Percentiles rank a stretch among this genome's conserved stretches.
phyloP scores from a whole-genome alignment of 192 early-diverging fungal genomes.

The Spinellus fusiger region DNA sequence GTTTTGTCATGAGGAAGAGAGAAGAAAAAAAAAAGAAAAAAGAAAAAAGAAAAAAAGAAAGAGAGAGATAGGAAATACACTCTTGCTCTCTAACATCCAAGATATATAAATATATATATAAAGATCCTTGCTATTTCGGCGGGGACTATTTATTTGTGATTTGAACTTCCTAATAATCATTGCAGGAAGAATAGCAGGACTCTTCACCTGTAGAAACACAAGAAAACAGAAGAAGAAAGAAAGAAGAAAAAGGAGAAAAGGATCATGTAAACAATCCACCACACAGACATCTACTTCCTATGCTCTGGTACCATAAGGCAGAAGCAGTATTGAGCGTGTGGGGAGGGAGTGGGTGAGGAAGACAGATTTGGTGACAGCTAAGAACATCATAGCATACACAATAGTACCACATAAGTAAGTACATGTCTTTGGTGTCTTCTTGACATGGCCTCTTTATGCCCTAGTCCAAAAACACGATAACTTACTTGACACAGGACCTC shows the following conservation, averaged over 20 bases:
- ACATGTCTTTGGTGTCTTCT: background rate
- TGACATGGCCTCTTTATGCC: slow-evolving; percentile 1
- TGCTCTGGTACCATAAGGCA: slow-evolving; percentile 16
- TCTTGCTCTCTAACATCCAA: background rate
- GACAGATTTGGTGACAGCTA: slow-evolving; percentile 14
- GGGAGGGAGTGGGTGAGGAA: background rate
- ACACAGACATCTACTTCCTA: slow-evolving; percentile 13
- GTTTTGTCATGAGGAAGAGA: background rate
- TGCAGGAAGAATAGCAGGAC: too few species aligned
- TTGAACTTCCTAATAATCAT: background rate
- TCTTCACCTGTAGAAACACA: background rate
- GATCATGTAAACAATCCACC: slow-evolving; percentile 14
- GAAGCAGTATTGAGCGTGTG: background rate
- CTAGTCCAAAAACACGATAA: too few species aligned
- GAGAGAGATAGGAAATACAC: background rate
- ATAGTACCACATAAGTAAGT: background rate
- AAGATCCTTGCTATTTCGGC: background rate
- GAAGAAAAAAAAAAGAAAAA: background rate
- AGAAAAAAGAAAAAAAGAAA: slow-evolving; percentile 1
- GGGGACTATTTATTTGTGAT: too few species aligned
- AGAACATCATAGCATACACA: background rate
- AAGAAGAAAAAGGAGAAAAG: background rate
- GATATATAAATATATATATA: background rate
- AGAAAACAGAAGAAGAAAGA: background rate
- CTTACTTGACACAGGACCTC: background rate